Evolutionary conservation across 2,329 filamentous ascomycete species (phyloP).

Genomic region (Talaromyces sp.): DNA sequence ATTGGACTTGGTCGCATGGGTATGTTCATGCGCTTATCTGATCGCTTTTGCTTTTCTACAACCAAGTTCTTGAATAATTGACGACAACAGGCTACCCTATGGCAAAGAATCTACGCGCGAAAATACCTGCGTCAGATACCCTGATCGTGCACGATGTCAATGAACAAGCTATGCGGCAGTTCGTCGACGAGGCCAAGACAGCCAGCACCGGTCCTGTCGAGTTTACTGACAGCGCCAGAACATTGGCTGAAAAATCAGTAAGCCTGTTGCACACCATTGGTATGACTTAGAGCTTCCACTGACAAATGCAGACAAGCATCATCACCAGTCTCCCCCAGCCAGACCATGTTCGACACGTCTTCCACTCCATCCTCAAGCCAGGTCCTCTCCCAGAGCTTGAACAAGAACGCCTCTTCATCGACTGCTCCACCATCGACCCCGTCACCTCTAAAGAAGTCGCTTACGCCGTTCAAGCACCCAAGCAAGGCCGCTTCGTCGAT

Average conservation of each 20-base stretch:
- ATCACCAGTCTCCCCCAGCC: constrained; percentile 89
- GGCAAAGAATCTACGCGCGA: constrained; percentile 67
- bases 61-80: not conserved
- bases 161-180: constrained; percentile 52
- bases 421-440: constrained; percentile 95
- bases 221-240: constrained; percentile 56
- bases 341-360: constrained; percentile 80
- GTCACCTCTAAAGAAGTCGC: constrained; percentile 77
- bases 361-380: constrained; percentile 67
- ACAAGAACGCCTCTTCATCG: constrained; percentile 77
- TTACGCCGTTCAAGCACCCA: constrained; percentile 61
- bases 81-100: constrained; percentile 59
- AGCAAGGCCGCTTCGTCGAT: constrained; percentile 78
- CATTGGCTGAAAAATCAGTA: constrained; percentile 67
- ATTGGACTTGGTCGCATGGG: constrained; percentile 61
- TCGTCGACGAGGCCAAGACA: constrained; percentile 52
- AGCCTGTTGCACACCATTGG: constrained; percentile 29
- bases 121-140: constrained; percentile 61
- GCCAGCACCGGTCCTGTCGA: constrained; percentile 49
- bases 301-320: constrained; percentile 41
- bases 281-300: not conserved
- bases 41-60: not conserved
- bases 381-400: constrained; percentile 49
- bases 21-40: constrained; percentile 31
- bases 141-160: constrained; percentile 67